Evolutionary conservation across 2,329 filamentous ascomycete species (phyloP), one percentile per base, ranked within the genome.

Genomic region (Shiraia sp.): DNA sequence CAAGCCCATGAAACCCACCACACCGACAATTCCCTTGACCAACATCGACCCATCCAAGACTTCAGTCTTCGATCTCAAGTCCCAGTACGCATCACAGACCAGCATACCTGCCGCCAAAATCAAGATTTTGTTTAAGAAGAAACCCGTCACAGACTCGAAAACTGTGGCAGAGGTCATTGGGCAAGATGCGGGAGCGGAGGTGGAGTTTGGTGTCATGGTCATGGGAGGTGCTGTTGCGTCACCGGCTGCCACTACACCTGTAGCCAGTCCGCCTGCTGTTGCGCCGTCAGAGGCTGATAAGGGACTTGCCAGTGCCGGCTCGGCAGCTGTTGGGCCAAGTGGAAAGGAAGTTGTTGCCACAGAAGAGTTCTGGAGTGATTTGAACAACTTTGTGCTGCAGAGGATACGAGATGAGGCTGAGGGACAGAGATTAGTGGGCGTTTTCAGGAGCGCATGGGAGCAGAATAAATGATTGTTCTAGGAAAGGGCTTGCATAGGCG

Each of bases 151-250:
- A 0, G 90, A 95, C 61, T 82, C 78, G 53, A 93, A 92, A 73
- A 83, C 87, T 1, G 71, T 96, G 5, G 81, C 81, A 42, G 91
- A 96, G 43, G 65, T 95, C 1, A 55, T 91, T 1, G 69, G 76
- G 0, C 76, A 79, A 3, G 81, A 80, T 31, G 76, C 72, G 19
- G 76, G 57, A 13, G 69, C 57, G 1, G 75, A 73, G 9, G 75
- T 92, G 0, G 90, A 96, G 67, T 85, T 97, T 49, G 83, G 83
- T 1, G 80, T 96, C 40, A 97, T 97, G 90, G 79, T 96, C 14
- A 82, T 96, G 65, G 90, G 89, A 77, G 66, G 66, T 9, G 66
- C 55, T 15, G 72, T 73, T n/a, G 66, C 66, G 13, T 59, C 70
- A 1, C 54, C 57, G 27, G 59, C 60, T 9, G 45, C 59, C 15